Conservation (phyloP, 2,329 filamentous ascomycete genomes). For the Zymoseptoria tritici region DNA sequence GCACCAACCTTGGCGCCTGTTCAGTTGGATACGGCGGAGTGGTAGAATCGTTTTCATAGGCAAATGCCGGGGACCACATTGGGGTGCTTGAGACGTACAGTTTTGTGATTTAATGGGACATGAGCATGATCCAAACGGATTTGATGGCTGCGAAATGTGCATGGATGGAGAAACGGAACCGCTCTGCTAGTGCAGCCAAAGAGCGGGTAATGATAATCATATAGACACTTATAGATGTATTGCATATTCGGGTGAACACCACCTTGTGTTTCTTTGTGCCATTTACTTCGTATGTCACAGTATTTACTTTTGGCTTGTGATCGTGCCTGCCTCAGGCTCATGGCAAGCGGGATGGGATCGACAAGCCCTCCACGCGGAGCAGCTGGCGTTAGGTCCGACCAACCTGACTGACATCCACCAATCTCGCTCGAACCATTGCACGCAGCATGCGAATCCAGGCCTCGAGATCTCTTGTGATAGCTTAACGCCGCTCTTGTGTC, state of each 20-base stretch:
- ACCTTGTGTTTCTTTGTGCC: background rate
- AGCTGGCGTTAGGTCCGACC: background rate
- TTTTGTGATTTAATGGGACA: background rate
- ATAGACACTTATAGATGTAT: background rate
- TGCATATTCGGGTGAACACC: background rate
- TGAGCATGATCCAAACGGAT: slow-evolving; percentile 5
- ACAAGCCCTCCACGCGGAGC: background rate
- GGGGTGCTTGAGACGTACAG: background rate
- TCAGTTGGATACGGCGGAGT: background rate
- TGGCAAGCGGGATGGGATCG: background rate
- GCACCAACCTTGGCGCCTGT: background rate
- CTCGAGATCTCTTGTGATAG: background rate
- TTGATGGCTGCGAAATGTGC: background rate
- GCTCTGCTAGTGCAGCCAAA: slow-evolving; percentile 21
- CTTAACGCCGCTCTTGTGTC: background rate
- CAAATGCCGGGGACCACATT: background rate
- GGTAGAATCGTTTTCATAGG: background rate
- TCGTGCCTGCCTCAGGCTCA: background rate
- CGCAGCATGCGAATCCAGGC: background rate
- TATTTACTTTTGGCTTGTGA: background rate
- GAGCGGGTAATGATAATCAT: slow-evolving; percentile 8
- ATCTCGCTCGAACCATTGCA: background rate
- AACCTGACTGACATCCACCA: background rate
- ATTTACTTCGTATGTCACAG: background rate
- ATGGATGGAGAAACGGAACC: slow-evolving; percentile 1